A percentile compares a stretch with the other conserved stretches of the same genome.
These are phyloP conservation scores for Globisporangium okanoganense DNA, from an alignment of 352 stramenopile genomes.

Conservation along the genomic window DNA sequence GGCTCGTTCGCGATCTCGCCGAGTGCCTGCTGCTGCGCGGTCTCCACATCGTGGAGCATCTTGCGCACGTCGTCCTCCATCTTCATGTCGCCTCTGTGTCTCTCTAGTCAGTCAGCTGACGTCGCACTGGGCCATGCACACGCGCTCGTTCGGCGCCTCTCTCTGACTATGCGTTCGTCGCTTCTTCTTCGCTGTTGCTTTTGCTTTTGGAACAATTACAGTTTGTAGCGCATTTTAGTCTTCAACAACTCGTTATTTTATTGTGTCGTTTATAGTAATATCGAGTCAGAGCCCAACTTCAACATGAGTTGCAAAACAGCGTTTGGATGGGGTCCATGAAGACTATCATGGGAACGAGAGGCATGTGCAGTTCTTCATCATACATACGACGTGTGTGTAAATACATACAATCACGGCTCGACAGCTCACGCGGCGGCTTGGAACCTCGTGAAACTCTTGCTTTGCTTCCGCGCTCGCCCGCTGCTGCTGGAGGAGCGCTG, in stretches of 20 bases:
- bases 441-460: conserved; percentile 4
- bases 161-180: not conserved
- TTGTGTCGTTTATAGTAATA: not conserved
- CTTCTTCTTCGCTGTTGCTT: conserved; percentile 4
- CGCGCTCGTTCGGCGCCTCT: not conserved
- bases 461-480: conserved; percentile 2
- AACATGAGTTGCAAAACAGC: not conserved
- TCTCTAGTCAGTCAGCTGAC: not conserved
- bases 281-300: not conserved
- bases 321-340: not conserved
- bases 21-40: conserved; percentile 31
- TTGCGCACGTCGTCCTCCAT: conserved; percentile 19
- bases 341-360: not conserved
- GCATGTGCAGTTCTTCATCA: not conserved
- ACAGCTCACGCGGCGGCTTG: conserved; percentile 5
- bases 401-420: not conserved
- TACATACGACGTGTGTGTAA: not conserved
- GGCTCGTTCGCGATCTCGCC: conserved; percentile 20
- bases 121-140: not conserved
- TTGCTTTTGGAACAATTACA: conserved; percentile 1
- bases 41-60: conserved; percentile 40
- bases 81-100: not conserved
- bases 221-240: not conserved
- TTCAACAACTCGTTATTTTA: not conserved
- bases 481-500: conserved; percentile 9